These are phyloP conservation scores for Globisporangium emineosum DNA, from an alignment of 352 stramenopile species.

Conservation along the genomic window DNA sequence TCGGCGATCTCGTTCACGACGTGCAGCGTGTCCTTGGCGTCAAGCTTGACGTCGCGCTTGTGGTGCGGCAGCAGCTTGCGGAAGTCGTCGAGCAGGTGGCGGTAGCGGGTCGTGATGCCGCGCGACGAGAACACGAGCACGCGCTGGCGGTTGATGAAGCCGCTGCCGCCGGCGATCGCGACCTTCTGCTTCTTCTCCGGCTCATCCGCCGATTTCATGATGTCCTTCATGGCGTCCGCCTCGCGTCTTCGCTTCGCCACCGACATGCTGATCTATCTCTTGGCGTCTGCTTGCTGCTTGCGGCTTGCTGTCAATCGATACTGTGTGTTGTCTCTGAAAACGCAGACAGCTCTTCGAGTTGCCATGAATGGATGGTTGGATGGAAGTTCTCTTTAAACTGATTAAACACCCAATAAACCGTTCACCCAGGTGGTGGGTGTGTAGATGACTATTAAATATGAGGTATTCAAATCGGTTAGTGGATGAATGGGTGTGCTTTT, in stretches of 20 bases:
- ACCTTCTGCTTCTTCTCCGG: conserved; percentile 48
- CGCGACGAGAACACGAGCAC: conserved; percentile 92
- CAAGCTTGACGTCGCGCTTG: conserved; percentile 99
- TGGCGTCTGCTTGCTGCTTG: conserved; percentile 20
- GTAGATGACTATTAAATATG: too few species aligned
- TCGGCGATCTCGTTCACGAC: conserved; percentile 99
- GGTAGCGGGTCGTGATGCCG: conserved; percentile 93
- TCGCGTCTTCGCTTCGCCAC: conserved; percentile 24
- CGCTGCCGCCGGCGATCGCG: conserved; percentile 22
- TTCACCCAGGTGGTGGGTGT: too few species aligned
- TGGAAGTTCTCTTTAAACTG: neutral
- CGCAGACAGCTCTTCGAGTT: conserved; percentile 20
- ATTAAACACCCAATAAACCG: neutral
- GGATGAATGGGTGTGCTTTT: too few species aligned
- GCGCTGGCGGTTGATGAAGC: conserved; percentile 92
- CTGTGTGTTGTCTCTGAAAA: neutral
- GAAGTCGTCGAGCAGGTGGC: conserved; percentile 98
- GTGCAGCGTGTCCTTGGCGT: conserved; percentile 91
- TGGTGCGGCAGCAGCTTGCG: conserved; percentile 97
- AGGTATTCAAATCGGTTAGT: too few species aligned
- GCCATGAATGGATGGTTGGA: conserved; percentile 14
- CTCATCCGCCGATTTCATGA: conserved; percentile 22
- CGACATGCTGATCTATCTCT: conserved; percentile 14
- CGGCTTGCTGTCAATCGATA: neutral
- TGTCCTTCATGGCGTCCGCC: conserved; percentile 22